A percentile compares a stretch with the other conserved stretches of the same genome.
Evolutionary conservation across 257 asterid genomes (phyloP).

Genomic region (Jaltomata sinuosa): DNA sequence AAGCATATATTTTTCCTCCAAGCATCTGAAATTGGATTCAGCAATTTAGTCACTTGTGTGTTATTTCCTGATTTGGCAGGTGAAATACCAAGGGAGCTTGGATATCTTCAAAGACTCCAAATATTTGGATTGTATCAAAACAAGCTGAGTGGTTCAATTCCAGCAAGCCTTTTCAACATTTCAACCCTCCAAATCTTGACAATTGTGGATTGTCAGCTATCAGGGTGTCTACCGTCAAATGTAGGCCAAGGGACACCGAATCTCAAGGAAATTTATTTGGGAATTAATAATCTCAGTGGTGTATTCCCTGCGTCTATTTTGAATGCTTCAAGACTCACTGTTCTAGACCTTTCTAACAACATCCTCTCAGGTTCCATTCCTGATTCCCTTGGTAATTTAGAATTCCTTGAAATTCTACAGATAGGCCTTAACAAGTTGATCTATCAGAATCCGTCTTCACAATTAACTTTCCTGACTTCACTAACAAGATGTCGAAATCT

Average conservation of each 20-base stretch:
- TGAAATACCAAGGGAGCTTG: slow-evolving; percentile 10
- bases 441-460: not conserved
- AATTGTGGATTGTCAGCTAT: not conserved
- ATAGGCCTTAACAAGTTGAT: not conserved
- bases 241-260: slow-evolving; percentile 2
- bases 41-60: not conserved
- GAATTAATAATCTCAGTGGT: slow-evolving; percentile 3
- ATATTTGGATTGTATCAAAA: slow-evolving; percentile 1
- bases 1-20: not conserved
- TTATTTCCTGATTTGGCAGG: not conserved
- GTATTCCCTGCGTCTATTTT: slow-evolving; percentile 15
- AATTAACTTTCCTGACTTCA: slow-evolving; percentile 3
- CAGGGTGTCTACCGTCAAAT: not conserved
- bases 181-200: slow-evolving; percentile 1
- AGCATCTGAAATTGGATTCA: not conserved
- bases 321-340: slow-evolving; percentile 7
- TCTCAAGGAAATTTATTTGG: not conserved
- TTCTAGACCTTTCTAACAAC: slow-evolving; percentile 1
- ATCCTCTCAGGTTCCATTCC: slow-evolving; percentile 26
- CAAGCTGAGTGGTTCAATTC: not conserved
- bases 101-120: not conserved
- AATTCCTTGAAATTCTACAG: slow-evolving; percentile 6
- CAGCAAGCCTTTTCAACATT: slow-evolving; percentile 8
- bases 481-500: slow-evolving; percentile 2
- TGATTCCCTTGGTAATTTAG: slow-evolving; percentile 17